Evolutionary conservation across 306 rosid species (phyloP), one percentile per base, ranked within the genome.

Genomic region (Gastrolobium villosum): DNA sequence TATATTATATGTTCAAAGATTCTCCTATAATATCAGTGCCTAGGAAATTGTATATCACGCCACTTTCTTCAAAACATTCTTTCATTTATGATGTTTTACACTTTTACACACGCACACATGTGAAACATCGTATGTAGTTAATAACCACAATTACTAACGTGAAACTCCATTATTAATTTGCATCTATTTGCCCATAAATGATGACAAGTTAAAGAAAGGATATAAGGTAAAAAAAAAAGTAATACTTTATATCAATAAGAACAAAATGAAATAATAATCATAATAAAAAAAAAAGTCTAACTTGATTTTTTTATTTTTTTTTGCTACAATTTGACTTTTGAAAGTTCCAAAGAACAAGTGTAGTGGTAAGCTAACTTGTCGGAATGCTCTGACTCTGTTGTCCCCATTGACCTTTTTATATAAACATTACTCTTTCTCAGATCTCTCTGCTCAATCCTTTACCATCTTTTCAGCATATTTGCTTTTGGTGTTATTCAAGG

Each of bases 291-390:
- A 32, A 43, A 10, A n/a, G 10, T 60, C 31, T 41, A 20, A 0
- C 0, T 62, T 60, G 63, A 10, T n/a, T n/a, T n/a, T n/a, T n/a
- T n/a, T n/a, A n/a, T 59, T 6, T 60, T 31, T 1, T 36, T 35
- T 62, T 26, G 45, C 46, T 61, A 40, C 0, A 40, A 79, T 26
- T 39, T 37, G 34, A 10, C 79, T 63, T 73, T 76, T 71, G 70
- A 70, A 80, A 79, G 78, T 66, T 67, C 60, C 59, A 36, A 59
- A 3, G 45, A 77, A 56, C 80, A 80, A 7, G 83, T 84, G 91
- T 77, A 68, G 40, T 62, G 15, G 55, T 60, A 56, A 80, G 86
- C 94, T 60, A 77, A 63, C 32, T 78, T 82, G 74, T 84, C 91
- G 26, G 26, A 20, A 49, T 83, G 81, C 84, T 67, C 82, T 74